Percentiles rank a stretch among this genome's conserved stretches.
phyloP scores from a whole-genome alignment of 2,329 filamentous ascomycete genomes.

The Atkinsonella texensis region DNA sequence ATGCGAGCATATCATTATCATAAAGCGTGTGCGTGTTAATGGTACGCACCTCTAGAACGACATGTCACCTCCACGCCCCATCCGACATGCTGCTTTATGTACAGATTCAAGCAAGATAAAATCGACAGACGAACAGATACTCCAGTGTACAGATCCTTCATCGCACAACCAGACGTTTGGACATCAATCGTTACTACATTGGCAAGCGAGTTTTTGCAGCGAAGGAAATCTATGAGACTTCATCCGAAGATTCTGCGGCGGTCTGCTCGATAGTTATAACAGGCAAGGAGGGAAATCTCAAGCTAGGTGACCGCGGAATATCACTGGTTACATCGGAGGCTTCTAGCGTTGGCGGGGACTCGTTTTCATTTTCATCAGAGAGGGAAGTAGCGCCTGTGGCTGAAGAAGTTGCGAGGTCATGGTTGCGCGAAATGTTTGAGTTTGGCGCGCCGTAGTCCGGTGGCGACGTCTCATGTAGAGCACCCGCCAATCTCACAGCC shows the following conservation, averaged over 20 bases:
- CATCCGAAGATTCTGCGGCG: not conserved
- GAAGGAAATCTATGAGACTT: not conserved
- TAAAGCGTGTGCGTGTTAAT: not conserved
- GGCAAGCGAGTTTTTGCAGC: not conserved
- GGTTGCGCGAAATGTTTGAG: too few species aligned
- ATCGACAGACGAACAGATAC: not conserved
- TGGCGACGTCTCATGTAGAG: conserved; percentile 35
- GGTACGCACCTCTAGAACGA: not conserved
- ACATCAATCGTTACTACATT: not conserved
- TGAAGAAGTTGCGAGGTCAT: not conserved
- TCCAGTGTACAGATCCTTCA: not conserved
- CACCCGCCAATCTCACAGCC: conserved; percentile 23
- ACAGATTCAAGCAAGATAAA: not conserved
- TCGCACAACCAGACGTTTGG: not conserved
- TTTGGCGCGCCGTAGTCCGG: conserved; percentile 30
- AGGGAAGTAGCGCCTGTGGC: too few species aligned
- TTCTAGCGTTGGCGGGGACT: not conserved
- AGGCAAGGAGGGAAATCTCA: not conserved
- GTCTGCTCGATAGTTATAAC: not conserved
- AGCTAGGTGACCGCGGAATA: not conserved
- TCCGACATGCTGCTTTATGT: not conserved
- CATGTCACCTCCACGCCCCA: not conserved
- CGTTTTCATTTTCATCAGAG: not conserved
- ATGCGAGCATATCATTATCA: not conserved
- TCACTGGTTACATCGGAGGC: not conserved